Evolutionary conservation across 768 basidiomycete species (phyloP), one percentile per base, ranked within the genome.

Genomic region (Collybia nuda): DNA sequence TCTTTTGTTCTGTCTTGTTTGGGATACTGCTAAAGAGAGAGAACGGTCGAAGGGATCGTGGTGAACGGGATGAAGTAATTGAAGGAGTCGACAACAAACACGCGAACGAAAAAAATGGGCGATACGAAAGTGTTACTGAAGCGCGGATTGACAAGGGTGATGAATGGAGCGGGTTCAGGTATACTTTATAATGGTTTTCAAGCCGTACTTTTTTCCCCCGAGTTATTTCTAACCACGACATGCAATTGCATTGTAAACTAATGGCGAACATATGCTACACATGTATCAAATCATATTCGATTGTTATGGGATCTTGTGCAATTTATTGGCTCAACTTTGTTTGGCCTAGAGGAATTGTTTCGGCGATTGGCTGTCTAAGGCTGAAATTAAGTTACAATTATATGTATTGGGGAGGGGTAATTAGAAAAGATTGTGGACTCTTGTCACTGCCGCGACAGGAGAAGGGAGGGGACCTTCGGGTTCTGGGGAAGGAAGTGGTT

Each of bases 91-190:
- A 77, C 26, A 74, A 76, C 54, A 70, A 71, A 52, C 51, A 53
- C 15, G 79, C 73, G 2, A 57, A 77, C 46, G 75, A 74, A 45
- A 69, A 67, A 40, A 87, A 86, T 57, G 85, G 85, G 2, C 67
- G 57, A 23, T 84, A 73, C 54, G 65, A 68, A 46, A 81, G 69
- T 51, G 67, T 80, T n/a, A 74, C 81, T 45, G 81, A 77, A 18
- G 86, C 86, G 15, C 76, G 75, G 54, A 69, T 64, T 19, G 77
- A 78, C 38, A 88, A 85, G 58, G 86, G 87, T 2, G 88, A 88
- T 56, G 64, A 74, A 45, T 89, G 86, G 87, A 88, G 86, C 59
- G 85, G 87, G n/a, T 89, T 86, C 64, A 74, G 82, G 52, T 88
- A 88, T 67, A 78, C 74, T 1, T 57, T 81, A 39, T 85, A 58